Evolutionary conservation across 768 basidiomycete species (phyloP).

Genomic region (Termitomyces sp.): DNA sequence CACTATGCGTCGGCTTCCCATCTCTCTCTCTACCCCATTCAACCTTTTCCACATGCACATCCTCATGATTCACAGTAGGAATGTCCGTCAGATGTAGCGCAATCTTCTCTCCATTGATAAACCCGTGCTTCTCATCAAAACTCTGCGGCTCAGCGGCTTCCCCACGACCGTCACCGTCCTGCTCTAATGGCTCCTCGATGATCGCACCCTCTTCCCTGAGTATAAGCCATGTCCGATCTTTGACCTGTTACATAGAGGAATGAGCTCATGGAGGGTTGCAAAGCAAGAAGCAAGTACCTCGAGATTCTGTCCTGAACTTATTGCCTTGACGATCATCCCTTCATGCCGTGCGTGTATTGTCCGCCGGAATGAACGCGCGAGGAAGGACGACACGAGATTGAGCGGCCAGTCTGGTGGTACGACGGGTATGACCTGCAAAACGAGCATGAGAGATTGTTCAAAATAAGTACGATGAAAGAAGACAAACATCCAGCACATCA

Average conservation of each 20-base stretch:
- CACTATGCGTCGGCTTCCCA: background rate
- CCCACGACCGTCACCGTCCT: conserved; percentile 27
- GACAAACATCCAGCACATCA: conserved; percentile 71
- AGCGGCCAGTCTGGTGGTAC: conserved; percentile 80
- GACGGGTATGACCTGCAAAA: conserved; percentile 51
- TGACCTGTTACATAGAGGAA: conserved; percentile 33
- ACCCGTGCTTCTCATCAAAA: conserved; percentile 42
- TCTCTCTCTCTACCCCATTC: background rate
- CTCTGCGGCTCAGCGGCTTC: conserved; percentile 20
- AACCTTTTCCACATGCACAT: conserved; percentile 3
- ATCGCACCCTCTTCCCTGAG: conserved; percentile 63
- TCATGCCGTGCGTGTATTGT: conserved; percentile 69
- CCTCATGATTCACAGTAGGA: background rate
- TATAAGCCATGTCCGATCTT: conserved; percentile 54
- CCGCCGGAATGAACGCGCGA: conserved; percentile 74
- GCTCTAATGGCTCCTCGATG: conserved; percentile 57
- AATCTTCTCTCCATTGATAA: conserved; percentile 33
- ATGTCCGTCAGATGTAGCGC: conserved; percentile 20
- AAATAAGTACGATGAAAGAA: background rate
- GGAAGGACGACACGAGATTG: conserved; percentile 66
- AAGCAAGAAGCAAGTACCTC: conserved; percentile 33
- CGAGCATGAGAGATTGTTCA: background rate
- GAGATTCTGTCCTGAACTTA: conserved; percentile 78
- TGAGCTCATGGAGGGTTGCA: background rate
- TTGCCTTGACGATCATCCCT: conserved; percentile 71